Evolutionary conservation across 768 basidiomycete genomes (phyloP).

Genomic region (Pleurotus tuoliensis): DNA sequence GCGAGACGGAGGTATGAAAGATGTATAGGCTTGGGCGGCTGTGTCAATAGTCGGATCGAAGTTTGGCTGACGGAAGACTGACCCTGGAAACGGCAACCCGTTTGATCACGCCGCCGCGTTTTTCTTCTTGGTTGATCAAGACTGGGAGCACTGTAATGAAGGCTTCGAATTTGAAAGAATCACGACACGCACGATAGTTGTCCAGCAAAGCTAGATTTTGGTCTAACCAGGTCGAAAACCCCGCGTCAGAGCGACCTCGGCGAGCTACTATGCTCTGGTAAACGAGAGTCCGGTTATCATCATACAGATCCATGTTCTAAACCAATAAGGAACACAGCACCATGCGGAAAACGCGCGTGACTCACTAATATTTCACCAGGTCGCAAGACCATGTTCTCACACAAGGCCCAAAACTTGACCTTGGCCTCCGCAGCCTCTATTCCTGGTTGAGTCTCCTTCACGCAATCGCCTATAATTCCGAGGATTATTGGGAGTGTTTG

Average conservation of each 20-base stretch:
- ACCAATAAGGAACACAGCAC: too few species aligned
- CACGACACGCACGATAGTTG: constrained; percentile 60
- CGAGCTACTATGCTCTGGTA: constrained; percentile 64
- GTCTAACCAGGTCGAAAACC: constrained; percentile 70
- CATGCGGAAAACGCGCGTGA: too few species aligned
- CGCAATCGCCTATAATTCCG: constrained; percentile 60
- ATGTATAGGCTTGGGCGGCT: constrained; percentile 60
- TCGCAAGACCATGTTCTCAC: constrained; percentile 70
- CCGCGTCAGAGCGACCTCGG: constrained; percentile 57
- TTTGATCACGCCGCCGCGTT: constrained; percentile 41
- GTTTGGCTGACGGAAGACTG: constrained; percentile 40
- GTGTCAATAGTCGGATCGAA: not conserved
- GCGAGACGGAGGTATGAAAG: constrained; percentile 75
- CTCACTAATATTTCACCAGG: constrained; percentile 81
- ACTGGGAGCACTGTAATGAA: constrained; percentile 33
- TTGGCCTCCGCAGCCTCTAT: constrained; percentile 89
- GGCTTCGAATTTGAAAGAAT: not conserved
- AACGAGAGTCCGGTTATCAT: constrained; percentile 69
- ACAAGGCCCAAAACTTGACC: constrained; percentile 82
- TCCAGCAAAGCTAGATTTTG: constrained; percentile 66
- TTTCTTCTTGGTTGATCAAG: constrained; percentile 61
- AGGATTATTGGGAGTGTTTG: constrained; percentile 74
- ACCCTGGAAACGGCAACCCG: constrained; percentile 66
- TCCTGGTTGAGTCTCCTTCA: constrained; percentile 86
- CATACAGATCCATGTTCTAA: constrained; percentile 81